Percentiles rank a stretch among this genome's conserved stretches.
phyloP scores from a whole-genome alignment of 2,329 filamentous ascomycete species.

The Trichoderma semiorbis region DNA sequence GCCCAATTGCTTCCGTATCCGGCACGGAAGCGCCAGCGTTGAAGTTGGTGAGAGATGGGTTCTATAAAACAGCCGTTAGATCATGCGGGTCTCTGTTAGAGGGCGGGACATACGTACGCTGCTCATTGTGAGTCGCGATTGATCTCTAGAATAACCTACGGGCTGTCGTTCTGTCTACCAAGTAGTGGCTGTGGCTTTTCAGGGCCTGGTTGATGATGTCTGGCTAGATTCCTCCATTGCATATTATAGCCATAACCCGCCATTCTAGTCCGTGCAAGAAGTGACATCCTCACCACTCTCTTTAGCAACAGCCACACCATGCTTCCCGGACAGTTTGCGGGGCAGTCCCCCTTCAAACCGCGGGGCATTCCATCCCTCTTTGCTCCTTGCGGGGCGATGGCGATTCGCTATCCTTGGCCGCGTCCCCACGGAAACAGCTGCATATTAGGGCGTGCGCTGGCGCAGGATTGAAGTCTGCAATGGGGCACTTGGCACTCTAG shows the following conservation, averaged over 20 bases:
- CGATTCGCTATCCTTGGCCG: neutral
- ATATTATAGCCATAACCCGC: neutral
- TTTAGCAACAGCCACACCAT: neutral
- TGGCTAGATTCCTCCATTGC: neutral
- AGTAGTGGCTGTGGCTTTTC: neutral
- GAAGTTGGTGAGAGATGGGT: neutral
- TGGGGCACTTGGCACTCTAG: no score
- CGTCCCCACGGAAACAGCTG: neutral
- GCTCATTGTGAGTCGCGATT: neutral
- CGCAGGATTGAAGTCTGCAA: no score
- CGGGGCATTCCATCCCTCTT: neutral
- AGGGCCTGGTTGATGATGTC: neutral
- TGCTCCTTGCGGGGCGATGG: neutral
- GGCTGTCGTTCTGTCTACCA: neutral
- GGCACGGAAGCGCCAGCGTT: constrained; percentile 5
- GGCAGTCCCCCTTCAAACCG: neutral
- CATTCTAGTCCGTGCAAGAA: neutral
- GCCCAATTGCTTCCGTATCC: neutral
- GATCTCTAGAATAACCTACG: neutral
- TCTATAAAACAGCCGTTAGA: neutral
- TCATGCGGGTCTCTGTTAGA: neutral
- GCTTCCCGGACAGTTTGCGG: neutral
- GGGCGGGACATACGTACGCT: neutral
- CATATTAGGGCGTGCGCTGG: no score
- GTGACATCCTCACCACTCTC: neutral